Base-by-base conservation (phyloP, 2,329 filamentous ascomycete genomes). In the Diaporthe sp. region DNA sequence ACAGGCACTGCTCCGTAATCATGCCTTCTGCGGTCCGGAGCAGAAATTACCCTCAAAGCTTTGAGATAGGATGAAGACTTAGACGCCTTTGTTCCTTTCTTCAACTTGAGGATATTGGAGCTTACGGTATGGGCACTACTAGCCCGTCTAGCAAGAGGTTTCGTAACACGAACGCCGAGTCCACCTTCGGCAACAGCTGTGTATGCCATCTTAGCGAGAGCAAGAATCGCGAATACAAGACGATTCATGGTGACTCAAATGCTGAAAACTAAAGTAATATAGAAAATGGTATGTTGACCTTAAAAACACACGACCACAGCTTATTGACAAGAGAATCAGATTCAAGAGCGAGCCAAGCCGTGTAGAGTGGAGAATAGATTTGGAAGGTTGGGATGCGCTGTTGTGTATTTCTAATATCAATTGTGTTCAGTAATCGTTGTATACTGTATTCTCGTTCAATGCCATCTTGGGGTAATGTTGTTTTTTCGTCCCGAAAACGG, bases 21-120 rank as follows among this genome's bases (percentile, higher is more conserved):
- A 42, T 45, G 19, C 13, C n/a, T 55, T 12, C 64, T 72, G 9
- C 38, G 15, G 13, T 19, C 3, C 4, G 45, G 42, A 30, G 33
- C 7, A n/a, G 28, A 22, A 25, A n/a, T n/a, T 3, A 19, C 30
- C 38, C 64, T 64, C 54, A 73, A 45, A 17, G 45, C 38, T 7
- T 57, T 57, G 9, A 75, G 45, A 12, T 75, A 75, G 28, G 35
- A 52, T 17, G 73, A 57, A n/a, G 73, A 75, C 54, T 50, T 61
- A 19, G 73, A 69, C n/a, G 55, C 45, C 25, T 64, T 66, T 22
- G 5, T 25, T 30, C 42, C 60, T 33, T 52, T 75, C 45, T 58
- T 75, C 33, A 75, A 28, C 8, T 19, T 47, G 33, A 75, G 47
- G 12, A 73, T 55, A 45, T 72, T 64, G 1, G 73, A 73, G 61